Percentiles rank a stretch among this genome's conserved stretches.
phyloP scores from a whole-genome alignment of 2,329 filamentous ascomycete genomes.

The Torrubiella hemipterigena region DNA sequence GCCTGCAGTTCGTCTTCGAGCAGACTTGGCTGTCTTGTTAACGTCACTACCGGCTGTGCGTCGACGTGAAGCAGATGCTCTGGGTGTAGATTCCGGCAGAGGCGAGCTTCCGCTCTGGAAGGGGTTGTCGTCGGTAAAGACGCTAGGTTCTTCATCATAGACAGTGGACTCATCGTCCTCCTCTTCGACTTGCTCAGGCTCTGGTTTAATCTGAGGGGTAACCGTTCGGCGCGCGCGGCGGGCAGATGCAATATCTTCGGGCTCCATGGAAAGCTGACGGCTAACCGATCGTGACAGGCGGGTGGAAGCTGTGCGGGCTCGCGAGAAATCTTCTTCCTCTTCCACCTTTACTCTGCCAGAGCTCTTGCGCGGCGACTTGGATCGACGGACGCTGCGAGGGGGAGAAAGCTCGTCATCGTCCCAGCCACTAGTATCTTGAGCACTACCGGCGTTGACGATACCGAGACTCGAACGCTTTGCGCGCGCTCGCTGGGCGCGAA shows the following conservation, averaged over 20 bases:
- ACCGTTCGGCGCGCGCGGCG: conserved; percentile 39
- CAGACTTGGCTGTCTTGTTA: conserved; percentile 27
- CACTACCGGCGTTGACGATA: conserved; percentile 58
- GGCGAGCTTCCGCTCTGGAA: conserved; percentile 82
- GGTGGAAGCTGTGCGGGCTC: conserved; percentile 37
- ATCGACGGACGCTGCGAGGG: conserved; percentile 38
- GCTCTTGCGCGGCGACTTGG: conserved; percentile 42
- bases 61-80: conserved; percentile 30
- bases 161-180: conserved; percentile 43
- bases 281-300: conserved; percentile 41
- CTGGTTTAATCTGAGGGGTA: conserved; percentile 40
- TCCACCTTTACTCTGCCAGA: conserved; percentile 40
- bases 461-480: conserved; percentile 81
- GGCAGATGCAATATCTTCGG: conserved; percentile 26
- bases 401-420: conserved; percentile 46
- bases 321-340: conserved; percentile 25
- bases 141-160: conserved; percentile 26
- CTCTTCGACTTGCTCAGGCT: conserved; percentile 29
- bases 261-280: conserved; percentile 35
- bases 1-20: conserved; percentile 28
- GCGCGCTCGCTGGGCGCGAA: conserved; percentile 61
- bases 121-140: conserved; percentile 83
- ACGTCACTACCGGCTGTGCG: conserved; percentile 28
- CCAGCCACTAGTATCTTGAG: conserved; percentile 51
- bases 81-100: conserved; percentile 33